Base-by-base conservation (phyloP, 2,329 filamentous ascomycete genomes). In the Monosporascus sp. region DNA sequence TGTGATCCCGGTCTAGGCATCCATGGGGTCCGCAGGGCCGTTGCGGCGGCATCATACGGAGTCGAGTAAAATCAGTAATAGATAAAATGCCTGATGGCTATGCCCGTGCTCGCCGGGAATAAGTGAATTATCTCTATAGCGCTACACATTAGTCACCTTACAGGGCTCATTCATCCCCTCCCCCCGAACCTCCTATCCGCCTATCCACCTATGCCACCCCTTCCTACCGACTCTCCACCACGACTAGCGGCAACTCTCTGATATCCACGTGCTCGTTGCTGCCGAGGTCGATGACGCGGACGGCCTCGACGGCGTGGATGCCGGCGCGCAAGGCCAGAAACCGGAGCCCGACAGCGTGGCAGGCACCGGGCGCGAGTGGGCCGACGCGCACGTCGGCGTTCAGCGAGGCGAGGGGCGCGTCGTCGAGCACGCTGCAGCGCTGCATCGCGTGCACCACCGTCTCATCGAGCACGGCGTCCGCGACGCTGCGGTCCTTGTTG, bases 241-340 rank as follows among this genome's bases (percentile, higher is more conserved):
- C 71, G 61, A 91, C 82, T 45, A 80, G 84, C 0, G 89, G 89
- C 58, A 94, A 67, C 56, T 93, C 87, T 55, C 82, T 79, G 51
- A 92, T 84, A 68, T 93, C 88, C 3, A 89, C 85, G 64, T 88
- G 86, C 71, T 92, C 88, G 63, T 89, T 85, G 37, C 82, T 88
- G 22, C 76, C 81, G 55, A 93, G 67, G 67, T 94, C 89, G 3
- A 92, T 77, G 1, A 93, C 81, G 49, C 88, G 76, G 20, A 93
- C 76, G 2, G 85, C 85, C 61, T 92, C 89, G 3, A 93, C 69
- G n/a, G 79, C 78, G 31, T 89, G 77, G 35, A 89, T 78, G 0
- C 89, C 89, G 48, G 81, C 76, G 51, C 74, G 74, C 50, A 91
- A 72, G 4, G 88, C 85, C 51, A 91, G 73, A 59, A 93, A 91